A percentile compares a stretch with the other conserved stretches of the same genome.
Conservation (phyloP, 768 basidiomycete species). For the Thelephora aurantiotincta region DNA sequence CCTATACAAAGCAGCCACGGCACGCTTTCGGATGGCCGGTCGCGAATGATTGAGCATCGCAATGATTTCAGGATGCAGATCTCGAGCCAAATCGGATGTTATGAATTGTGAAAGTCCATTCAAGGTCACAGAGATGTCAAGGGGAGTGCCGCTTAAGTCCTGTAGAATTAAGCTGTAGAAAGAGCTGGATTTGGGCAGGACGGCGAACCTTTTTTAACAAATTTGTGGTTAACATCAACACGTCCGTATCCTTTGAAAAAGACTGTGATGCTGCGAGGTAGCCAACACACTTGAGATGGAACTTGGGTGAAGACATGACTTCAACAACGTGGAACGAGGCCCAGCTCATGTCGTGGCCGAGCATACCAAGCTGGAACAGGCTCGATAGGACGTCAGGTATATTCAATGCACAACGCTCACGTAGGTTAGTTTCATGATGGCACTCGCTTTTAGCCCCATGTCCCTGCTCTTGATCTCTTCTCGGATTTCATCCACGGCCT, state of each 20-base stretch:
- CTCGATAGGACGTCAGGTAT: conserved; percentile 4
- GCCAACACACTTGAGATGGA: conserved; percentile 89
- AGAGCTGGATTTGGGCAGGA: not conserved
- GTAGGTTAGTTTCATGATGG: conserved; percentile 91
- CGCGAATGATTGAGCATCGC: conserved; percentile 84
- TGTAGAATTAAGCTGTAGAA: conserved; percentile 19
- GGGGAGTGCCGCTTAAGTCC: conserved; percentile 70
- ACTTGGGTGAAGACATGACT: conserved; percentile 88
- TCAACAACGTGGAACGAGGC: conserved; percentile 96
- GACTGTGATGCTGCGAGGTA: conserved; percentile 90
- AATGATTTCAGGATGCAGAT: conserved; percentile 74
- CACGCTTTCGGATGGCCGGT: conserved; percentile 79
- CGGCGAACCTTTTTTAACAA: conserved; percentile 74
- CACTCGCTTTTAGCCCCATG: conserved; percentile 93
- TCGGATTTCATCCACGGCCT: conserved; percentile 89
- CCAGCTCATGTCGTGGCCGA: conserved; percentile 90
- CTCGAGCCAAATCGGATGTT: conserved; percentile 80
- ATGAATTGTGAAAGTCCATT: conserved; percentile 78
- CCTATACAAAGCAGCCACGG: conserved; percentile 73
- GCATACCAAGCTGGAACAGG: conserved; percentile 76
- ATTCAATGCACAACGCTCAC: conserved; percentile 35
- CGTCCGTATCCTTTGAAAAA: conserved; percentile 89
- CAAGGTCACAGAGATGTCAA: conserved; percentile 62
- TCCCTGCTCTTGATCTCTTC: conserved; percentile 86
- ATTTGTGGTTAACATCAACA: conserved; percentile 95